These are phyloP conservation scores for Melampsora abietis-canadensis DNA, from an alignment of 1,284 basidiomycete genomes.

Conservation along the genomic window DNA sequence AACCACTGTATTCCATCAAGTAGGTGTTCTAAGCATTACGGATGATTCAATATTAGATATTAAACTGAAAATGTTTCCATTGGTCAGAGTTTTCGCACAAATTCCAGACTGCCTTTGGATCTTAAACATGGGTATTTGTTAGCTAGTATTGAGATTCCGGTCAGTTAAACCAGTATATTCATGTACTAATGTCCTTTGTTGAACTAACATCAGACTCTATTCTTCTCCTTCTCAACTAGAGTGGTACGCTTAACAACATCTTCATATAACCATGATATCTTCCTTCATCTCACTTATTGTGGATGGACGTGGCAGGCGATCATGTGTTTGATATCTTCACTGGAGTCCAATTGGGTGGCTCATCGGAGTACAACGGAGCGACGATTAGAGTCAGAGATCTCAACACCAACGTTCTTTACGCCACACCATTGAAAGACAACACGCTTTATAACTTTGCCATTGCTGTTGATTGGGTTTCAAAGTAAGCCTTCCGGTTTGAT, in stretches of 20 bases:
- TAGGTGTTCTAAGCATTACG: neutral
- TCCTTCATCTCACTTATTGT: neutral
- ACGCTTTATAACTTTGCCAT: constrained; percentile 20
- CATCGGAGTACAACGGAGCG: constrained; percentile 14
- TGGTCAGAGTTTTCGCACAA: constrained; percentile 9
- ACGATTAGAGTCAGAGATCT: constrained; percentile 19
- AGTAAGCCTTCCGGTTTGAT: constrained; percentile 7
- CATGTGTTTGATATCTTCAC: constrained; percentile 20
- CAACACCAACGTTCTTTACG: neutral
- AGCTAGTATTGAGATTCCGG: constrained; percentile 26
- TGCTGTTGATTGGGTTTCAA: constrained; percentile 20
- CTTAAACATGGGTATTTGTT: constrained; percentile 22
- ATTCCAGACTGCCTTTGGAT: constrained; percentile 2
- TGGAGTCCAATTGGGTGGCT: neutral
- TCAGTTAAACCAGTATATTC: neutral
- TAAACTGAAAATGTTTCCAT: neutral
- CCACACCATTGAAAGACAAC: neutral
- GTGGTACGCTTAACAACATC: neutral
- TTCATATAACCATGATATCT: neutral
- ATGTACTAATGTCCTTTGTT: neutral
- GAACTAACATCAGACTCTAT: neutral
- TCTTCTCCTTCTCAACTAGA: neutral
- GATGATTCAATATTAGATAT: neutral
- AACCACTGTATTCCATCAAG: constrained; percentile 13
- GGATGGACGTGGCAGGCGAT: constrained; percentile 3